phyloP scores from a whole-genome alignment of 305 asterid genomes.

The Rubia balearica region DNA sequence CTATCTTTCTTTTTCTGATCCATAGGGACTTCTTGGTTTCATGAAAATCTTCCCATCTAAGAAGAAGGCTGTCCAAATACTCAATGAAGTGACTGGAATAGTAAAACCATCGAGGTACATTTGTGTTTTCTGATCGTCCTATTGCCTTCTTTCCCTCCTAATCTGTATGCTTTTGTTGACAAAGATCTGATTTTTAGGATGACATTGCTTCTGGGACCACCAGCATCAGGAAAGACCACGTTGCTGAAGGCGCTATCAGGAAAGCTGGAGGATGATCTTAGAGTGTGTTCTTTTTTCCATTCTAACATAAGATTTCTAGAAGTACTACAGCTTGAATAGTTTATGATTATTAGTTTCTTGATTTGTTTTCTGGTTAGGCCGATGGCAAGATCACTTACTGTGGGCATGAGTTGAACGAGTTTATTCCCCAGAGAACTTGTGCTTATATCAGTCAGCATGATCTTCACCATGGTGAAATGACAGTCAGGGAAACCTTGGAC shows the following conservation, averaged over 20 bases:
- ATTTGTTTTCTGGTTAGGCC: slow-evolving; percentile 30
- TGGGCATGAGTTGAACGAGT: slow-evolving; percentile 76
- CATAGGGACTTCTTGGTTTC: slow-evolving; percentile 63
- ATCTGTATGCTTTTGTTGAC: neutral
- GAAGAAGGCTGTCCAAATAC: slow-evolving; percentile 61
- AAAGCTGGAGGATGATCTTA: slow-evolving; percentile 58
- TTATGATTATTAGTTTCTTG: neutral
- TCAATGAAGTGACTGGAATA: slow-evolving; percentile 61
- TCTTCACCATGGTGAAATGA: slow-evolving; percentile 94
- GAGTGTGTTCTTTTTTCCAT: slow-evolving; percentile 45
- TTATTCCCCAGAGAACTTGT: slow-evolving; percentile 89
- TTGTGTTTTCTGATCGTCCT: neutral
- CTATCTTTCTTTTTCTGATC: slow-evolving; percentile 7
- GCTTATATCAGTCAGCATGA: slow-evolving; percentile 94
- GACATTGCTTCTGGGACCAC: slow-evolving; percentile 94
- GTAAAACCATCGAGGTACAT: slow-evolving; percentile 75
- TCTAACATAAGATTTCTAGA: too few species aligned
- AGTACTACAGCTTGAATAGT: neutral
- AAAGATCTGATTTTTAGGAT: slow-evolving; percentile 37
- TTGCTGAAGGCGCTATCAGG: slow-evolving; percentile 80
- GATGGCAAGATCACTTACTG: slow-evolving; percentile 74
- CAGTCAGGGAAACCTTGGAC: slow-evolving; percentile 78
- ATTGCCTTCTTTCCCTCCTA: neutral
- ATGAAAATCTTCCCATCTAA: slow-evolving; percentile 67
- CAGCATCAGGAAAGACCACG: slow-evolving; percentile 86